Conservation (phyloP, 257 asterid species). For the Petunia axillaris region DNA sequence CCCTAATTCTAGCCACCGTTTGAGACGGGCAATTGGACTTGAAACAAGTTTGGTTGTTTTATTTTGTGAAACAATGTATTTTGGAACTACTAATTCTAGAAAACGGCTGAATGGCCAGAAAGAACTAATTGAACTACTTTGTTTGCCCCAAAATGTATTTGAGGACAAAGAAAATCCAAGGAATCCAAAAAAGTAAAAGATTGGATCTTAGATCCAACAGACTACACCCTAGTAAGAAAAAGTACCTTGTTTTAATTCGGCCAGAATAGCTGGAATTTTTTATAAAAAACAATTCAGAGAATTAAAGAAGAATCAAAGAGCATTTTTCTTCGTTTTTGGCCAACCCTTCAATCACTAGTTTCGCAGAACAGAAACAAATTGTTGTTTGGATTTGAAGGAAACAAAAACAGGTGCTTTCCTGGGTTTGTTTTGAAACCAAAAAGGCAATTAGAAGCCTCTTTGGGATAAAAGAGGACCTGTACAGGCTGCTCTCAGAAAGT, state of each 20-base stretch:
- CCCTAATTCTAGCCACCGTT: neutral
- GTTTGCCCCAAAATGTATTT: neutral
- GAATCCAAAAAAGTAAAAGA: too few relatives aligned
- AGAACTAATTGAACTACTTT: neutral
- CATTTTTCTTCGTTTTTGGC: neutral
- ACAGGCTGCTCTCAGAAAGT: neutral
- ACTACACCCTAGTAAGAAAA: too few relatives aligned
- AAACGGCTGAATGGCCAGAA: neutral
- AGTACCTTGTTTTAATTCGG: too few relatives aligned
- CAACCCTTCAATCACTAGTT: neutral
- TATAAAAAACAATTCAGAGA: neutral
- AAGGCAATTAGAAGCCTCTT: neutral
- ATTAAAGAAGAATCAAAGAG: neutral
- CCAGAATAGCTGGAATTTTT: neutral
- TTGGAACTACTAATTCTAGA: neutral
- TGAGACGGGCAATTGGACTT: neutral
- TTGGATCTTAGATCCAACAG: too few relatives aligned
- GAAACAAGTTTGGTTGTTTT: neutral
- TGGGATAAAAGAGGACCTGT: neutral
- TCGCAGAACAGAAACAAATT: conserved; percentile 1
- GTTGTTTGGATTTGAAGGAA: neutral
- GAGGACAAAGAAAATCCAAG: too few relatives aligned
- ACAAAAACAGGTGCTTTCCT: neutral
- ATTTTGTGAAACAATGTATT: neutral
- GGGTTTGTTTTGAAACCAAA: neutral